Evolutionary conservation across 176 grass and related monocot genomes (phyloP), one percentile per base, ranked within the genome.

Genomic region (Aegilops umbellulata): DNA sequence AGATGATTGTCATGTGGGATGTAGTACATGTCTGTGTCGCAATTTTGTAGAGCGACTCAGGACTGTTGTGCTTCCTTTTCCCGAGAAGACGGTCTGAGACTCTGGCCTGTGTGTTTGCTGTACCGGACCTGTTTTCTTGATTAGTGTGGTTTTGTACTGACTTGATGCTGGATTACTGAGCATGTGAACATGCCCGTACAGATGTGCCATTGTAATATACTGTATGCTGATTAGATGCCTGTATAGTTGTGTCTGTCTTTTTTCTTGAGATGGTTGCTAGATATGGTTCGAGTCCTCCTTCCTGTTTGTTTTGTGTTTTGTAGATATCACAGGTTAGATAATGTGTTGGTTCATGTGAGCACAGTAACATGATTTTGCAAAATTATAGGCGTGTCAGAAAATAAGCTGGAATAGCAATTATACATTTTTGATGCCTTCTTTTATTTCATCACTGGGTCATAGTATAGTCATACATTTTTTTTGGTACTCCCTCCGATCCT

Each of bases 1-100:
- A 66, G 41, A 73, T 73, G 41, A 65, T 86, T 77, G 4, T 23
- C 72, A 30, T 30, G 13, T 69, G 47, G 8, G 66, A 89, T 70
- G 53, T 51, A 44, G 51, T 51, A 34, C 29, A 76, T 38, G 46
- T 62, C 32, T 80, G 60, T 80, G 60, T 19, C 13, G 13, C 23
- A 39, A 31, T 32, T n/a, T 57, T 80, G 67, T 64, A 55, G 27
- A 64, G 55, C 20, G 47, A 20, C 13, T 61, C 23, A 61, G 5
- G 41, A 20, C 42, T 27, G 58, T 60, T 32, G 34, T 68, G 31
- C 19, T 67, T 49, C 34, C 6, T 27, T 31, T 27, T 2, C 0
- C 13, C 17, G 61, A 69, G 26, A 87, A 87, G 55, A 46, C 19
- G 22, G 3, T 77, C 16, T 13, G 58, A 42, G 69, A 80, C 10